These are phyloP conservation scores for Boletus rex-veris DNA, from an alignment of 768 basidiomycete genomes.

Conservation along the genomic window DNA sequence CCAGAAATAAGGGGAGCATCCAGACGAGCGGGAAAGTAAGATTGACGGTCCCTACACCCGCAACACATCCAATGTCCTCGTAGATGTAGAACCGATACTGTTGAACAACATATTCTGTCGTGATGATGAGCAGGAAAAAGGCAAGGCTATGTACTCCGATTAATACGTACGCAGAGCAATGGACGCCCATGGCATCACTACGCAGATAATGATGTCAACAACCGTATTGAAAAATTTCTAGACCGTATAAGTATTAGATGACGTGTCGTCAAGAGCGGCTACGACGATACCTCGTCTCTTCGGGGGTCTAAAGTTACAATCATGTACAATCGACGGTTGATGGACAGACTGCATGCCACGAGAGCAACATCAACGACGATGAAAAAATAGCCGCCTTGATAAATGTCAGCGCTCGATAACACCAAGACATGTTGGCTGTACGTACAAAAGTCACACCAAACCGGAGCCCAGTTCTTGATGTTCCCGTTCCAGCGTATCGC, in stretches of 20 bases:
- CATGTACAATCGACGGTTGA: slow-evolving; percentile 47
- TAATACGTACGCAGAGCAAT: slow-evolving; percentile 30
- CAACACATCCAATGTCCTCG: slow-evolving; percentile 46
- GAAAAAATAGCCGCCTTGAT: slow-evolving; percentile 29
- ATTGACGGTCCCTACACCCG: slow-evolving; percentile 32
- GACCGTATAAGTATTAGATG: background rate
- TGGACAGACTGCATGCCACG: slow-evolving; percentile 41
- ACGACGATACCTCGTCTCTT: slow-evolving; percentile 6
- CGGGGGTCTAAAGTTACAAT: slow-evolving; percentile 32
- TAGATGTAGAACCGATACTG: slow-evolving; percentile 49
- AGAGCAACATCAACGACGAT: slow-evolving; percentile 36
- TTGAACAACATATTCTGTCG: slow-evolving; percentile 45
- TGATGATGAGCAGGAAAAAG: slow-evolving; percentile 1
- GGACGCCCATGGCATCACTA: slow-evolving; percentile 32
- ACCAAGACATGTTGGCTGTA: background rate
- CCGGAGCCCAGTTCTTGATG: slow-evolving; percentile 31
- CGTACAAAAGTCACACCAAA: slow-evolving; percentile 59
- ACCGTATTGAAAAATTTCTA: slow-evolving; percentile 25
- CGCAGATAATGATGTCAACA: slow-evolving; percentile 28
- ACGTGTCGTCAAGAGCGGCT: background rate
- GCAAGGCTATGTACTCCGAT: too few relatives aligned
- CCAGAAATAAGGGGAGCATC: slow-evolving; percentile 45
- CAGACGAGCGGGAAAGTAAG: slow-evolving; percentile 41
- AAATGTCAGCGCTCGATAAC: background rate
- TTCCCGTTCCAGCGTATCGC: slow-evolving; percentile 38